A percentile compares a stretch with the other conserved stretches of the same genome.
These are phyloP conservation scores for Pharnaceum exiguum DNA, from an alignment of 148 eudicot genomes.

Conservation along the genomic window DNA sequence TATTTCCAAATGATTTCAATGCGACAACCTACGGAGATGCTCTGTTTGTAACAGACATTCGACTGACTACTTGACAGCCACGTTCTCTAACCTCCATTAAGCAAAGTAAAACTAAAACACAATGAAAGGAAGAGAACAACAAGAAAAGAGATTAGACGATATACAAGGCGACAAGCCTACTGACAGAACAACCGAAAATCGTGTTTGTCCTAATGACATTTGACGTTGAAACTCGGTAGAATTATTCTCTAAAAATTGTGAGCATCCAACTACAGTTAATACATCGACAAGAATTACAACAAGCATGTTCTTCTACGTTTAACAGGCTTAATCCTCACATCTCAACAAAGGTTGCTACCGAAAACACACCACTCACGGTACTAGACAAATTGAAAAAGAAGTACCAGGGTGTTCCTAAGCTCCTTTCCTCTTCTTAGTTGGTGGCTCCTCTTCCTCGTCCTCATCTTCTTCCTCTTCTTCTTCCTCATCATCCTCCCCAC, in stretches of 20 bases:
- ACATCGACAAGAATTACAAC: conserved; percentile 17
- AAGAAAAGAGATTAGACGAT: background rate
- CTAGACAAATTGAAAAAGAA: conserved; percentile 1
- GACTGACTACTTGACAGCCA: too few species aligned
- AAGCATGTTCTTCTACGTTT: conserved; percentile 11
- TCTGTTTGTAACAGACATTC: too few species aligned
- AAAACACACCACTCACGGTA: conserved; percentile 4
- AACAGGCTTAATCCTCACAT: conserved; percentile 16
- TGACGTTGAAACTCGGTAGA: background rate
- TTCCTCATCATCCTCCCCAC: conserved; percentile 15
- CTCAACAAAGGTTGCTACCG: conserved; percentile 9
- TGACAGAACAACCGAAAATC: background rate
- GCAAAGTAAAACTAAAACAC: too few species aligned
- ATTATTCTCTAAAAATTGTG: conserved; percentile 21
- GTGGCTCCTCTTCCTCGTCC: conserved; percentile 31
- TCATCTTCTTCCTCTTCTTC: conserved; percentile 23
- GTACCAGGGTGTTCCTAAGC: conserved; percentile 1
- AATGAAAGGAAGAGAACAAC: background rate
- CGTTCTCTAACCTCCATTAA: too few species aligned
- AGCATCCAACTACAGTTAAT: conserved; percentile 10
- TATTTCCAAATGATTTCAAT: too few species aligned
- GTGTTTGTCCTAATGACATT: conserved; percentile 5
- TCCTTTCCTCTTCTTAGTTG: conserved; percentile 42
- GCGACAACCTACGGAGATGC: too few species aligned
- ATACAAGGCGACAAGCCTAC: background rate